Conservation (phyloP, 805 yeast genomes). For the Candida cerambycidarum region DNA sequence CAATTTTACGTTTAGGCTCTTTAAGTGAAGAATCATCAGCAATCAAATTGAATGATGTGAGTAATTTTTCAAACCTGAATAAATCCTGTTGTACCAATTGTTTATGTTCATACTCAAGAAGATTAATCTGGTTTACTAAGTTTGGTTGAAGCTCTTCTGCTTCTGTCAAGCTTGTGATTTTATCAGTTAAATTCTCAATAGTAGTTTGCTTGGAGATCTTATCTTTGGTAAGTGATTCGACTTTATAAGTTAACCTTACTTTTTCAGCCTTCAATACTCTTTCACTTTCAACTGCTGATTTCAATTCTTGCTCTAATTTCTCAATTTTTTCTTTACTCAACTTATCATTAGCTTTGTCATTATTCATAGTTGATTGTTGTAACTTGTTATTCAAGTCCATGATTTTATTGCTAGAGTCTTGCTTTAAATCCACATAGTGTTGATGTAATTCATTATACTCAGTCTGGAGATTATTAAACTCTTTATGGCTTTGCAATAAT, state of each 20-base stretch:
- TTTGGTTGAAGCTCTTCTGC: constrained; percentile 8
- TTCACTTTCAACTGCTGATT: constrained; percentile 43
- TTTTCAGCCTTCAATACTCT: constrained; percentile 45
- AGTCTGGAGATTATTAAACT: constrained; percentile 18
- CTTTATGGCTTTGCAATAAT: constrained; percentile 21
- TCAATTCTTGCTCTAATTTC: constrained; percentile 37
- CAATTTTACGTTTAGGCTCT: constrained; percentile 57
- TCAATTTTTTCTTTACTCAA: constrained; percentile 20
- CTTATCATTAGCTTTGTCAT: neutral
- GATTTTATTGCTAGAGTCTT: constrained; percentile 24
- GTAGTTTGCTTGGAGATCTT: constrained; percentile 34
- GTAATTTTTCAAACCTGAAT: constrained; percentile 48
- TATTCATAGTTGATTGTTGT: constrained; percentile 4
- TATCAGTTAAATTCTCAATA: constrained; percentile 39
- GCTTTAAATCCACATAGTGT: constrained; percentile 19
- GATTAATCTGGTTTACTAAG: constrained; percentile 19
- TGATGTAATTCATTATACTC: constrained; percentile 16
- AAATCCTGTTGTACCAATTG: constrained; percentile 43
- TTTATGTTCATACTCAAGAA: constrained; percentile 43
- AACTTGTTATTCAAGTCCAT: constrained; percentile 24
- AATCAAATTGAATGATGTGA: constrained; percentile 50
- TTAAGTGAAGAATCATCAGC: constrained; percentile 57
- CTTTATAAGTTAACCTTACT: constrained; percentile 38
- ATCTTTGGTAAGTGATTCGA: constrained; percentile 40
- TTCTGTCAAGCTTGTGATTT: constrained; percentile 23